These are phyloP conservation scores for Penicillium frequentans DNA, from an alignment of 2,329 filamentous ascomycete species.

Conservation along the genomic window DNA sequence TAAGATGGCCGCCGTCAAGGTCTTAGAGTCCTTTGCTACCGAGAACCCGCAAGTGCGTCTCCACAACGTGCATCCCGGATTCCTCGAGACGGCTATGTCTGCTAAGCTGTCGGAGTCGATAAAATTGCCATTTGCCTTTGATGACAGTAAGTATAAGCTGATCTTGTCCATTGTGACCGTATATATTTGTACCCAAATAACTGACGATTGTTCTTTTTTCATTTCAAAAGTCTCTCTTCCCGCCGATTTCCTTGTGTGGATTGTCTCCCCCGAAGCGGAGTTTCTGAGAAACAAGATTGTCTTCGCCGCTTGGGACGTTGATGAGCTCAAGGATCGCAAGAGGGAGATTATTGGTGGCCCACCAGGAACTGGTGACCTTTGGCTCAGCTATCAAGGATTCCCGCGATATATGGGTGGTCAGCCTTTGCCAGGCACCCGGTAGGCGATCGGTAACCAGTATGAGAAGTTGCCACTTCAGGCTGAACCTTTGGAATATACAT, in stretches of 20 bases:
- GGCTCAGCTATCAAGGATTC: not conserved
- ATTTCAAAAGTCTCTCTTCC: slow-evolving; percentile 21
- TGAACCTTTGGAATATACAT: too few relatives aligned
- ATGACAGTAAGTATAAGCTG: slow-evolving; percentile 10
- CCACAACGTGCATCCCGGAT: slow-evolving; percentile 17
- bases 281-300: slow-evolving; percentile 41
- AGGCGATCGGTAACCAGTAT: not conserved
- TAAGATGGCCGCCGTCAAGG: slow-evolving; percentile 14
- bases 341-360: slow-evolving; percentile 17
- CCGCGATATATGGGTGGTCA: not conserved
- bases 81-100: slow-evolving; percentile 19
- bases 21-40: slow-evolving; percentile 10
- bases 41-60: slow-evolving; percentile 16
- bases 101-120: slow-evolving; percentile 11
- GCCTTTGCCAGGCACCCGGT: not conserved
- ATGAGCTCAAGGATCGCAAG: slow-evolving; percentile 32
- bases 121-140: slow-evolving; percentile 9
- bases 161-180: not conserved
- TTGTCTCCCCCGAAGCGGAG: slow-evolving; percentile 36
- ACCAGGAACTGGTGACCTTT: slow-evolving; percentile 1
- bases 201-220: not conserved
- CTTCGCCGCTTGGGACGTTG: slow-evolving; percentile 42
- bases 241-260: slow-evolving; percentile 36
- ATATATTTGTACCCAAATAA: too few relatives aligned
- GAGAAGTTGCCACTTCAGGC: too few relatives aligned